Conservation (phyloP, 805 yeast species). For the Nakazawaea anatomiae region DNA sequence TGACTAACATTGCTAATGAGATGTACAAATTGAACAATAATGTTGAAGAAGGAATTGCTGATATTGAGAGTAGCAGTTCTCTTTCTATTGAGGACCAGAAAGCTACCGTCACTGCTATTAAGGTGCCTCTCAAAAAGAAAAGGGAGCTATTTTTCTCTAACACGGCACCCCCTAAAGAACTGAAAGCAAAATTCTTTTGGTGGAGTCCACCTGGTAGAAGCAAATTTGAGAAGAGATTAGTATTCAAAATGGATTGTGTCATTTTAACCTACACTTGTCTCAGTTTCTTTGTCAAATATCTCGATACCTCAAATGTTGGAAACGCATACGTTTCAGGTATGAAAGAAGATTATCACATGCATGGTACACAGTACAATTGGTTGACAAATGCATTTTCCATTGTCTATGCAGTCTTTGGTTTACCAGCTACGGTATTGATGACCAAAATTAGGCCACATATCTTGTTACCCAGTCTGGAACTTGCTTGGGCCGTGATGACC, state of each 20-base stretch:
- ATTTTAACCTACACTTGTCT: constrained; percentile 35
- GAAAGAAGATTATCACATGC: constrained; percentile 39
- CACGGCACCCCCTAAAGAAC: background rate
- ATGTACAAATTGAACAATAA: no score
- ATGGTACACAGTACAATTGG: constrained; percentile 22
- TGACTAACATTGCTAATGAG: no score
- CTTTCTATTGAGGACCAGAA: no score
- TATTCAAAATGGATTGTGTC: constrained; percentile 11
- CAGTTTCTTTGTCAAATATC: constrained; percentile 45
- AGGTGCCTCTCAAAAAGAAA: background rate
- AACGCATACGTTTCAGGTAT: constrained; percentile 66
- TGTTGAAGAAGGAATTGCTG: no score
- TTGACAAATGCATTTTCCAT: constrained; percentile 18
- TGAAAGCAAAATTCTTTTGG: background rate
- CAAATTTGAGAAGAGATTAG: constrained; percentile 4
- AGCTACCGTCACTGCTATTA: no score
- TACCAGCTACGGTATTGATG: constrained; percentile 9
- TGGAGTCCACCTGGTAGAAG: constrained; percentile 9
- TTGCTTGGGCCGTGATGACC: constrained; percentile 24
- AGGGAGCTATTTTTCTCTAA: background rate
- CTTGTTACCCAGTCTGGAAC: constrained; percentile 17
- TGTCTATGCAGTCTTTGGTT: constrained; percentile 14
- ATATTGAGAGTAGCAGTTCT: no score
- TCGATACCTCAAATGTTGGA: constrained; percentile 50
- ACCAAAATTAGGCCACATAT: constrained; percentile 10